Conservation (phyloP, 2,329 filamentous ascomycete species). For the Apiospora arundinis region DNA sequence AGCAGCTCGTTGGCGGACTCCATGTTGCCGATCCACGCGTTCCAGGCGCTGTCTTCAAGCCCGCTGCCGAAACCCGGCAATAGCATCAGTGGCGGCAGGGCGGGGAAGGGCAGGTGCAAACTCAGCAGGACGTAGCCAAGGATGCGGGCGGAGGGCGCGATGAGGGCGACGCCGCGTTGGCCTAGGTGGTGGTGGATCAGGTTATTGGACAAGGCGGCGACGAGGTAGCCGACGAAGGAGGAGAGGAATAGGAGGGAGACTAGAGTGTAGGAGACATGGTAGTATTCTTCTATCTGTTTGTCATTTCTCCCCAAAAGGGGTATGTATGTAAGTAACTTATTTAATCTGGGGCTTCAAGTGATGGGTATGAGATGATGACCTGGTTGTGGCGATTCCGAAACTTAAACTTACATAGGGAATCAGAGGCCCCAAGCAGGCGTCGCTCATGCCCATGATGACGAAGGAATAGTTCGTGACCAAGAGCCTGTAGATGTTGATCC, state of each 20-base stretch:
- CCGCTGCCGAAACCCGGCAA: conserved; percentile 76
- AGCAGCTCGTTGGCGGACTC: conserved; percentile 72
- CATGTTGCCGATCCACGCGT: conserved; percentile 68
- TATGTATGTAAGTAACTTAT: background rate
- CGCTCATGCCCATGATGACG: conserved; percentile 71
- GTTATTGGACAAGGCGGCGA: conserved; percentile 47
- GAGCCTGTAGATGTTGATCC: conserved; percentile 63
- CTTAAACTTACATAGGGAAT: conserved; percentile 50
- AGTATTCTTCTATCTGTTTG: conserved; percentile 44
- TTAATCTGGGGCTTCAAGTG: background rate
- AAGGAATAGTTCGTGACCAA: conserved; percentile 66
- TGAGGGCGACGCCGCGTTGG: conserved; percentile 63
- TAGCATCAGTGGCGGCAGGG: conserved; percentile 68
- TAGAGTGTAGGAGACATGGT: conserved; percentile 47
- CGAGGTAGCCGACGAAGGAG: conserved; percentile 50
- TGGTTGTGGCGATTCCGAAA: too few relatives aligned
- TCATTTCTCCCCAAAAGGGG: background rate
- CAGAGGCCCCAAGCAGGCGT: conserved; percentile 66
- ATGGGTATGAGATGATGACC: background rate
- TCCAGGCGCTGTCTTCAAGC: conserved; percentile 62
- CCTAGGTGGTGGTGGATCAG: conserved; percentile 47
- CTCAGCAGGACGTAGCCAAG: conserved; percentile 69
- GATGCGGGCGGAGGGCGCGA: conserved; percentile 62
- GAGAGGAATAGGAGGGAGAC: conserved; percentile 53
- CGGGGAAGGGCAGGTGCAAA: conserved; percentile 71